Evolutionary conservation across 1,139 yeast species (phyloP).

Genomic region (Yamadazyma friedrichii): DNA sequence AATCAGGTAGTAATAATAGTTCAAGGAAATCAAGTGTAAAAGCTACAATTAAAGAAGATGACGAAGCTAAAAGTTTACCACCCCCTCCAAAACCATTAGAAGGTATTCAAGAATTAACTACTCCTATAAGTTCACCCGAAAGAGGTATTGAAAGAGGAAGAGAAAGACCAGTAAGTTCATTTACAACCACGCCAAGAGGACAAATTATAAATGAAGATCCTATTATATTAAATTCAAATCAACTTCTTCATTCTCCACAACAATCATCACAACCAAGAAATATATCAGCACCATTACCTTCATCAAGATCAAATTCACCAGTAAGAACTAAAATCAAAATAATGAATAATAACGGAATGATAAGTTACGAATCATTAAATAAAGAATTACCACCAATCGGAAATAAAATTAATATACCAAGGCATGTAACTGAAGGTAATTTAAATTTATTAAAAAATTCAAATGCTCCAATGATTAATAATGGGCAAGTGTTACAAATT

Average conservation of each 20-base stretch:
- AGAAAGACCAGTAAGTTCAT: not conserved
- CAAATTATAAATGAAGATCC: not conserved
- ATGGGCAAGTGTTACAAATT: slow-evolving; percentile 17
- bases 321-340: slow-evolving; percentile 9
- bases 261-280: not conserved
- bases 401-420: slow-evolving; percentile 11
- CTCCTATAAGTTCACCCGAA: not conserved
- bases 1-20: slow-evolving; percentile 25
- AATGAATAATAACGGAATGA: slow-evolving; percentile 3
- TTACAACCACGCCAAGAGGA: not conserved
- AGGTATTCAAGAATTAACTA: not conserved
- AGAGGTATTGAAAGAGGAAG: slow-evolving; percentile 1
- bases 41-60: slow-evolving; percentile 3
- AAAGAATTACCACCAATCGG: slow-evolving; percentile 13
- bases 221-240: not conserved
- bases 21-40: slow-evolving; percentile 32
- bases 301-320: slow-evolving; percentile 6
- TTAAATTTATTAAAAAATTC: slow-evolving; percentile 10
- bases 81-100: not conserved
- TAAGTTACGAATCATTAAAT: slow-evolving; percentile 1
- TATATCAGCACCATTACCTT: slow-evolving; percentile 8
- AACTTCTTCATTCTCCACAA: not conserved
- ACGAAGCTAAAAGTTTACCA: not conserved
- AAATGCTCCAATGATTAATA: slow-evolving; percentile 13
- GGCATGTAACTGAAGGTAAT: slow-evolving; percentile 15